Evolutionary conservation across 495 filamentous ascomycete species (phyloP).

Genomic region (Cenococcum geophilum): DNA sequence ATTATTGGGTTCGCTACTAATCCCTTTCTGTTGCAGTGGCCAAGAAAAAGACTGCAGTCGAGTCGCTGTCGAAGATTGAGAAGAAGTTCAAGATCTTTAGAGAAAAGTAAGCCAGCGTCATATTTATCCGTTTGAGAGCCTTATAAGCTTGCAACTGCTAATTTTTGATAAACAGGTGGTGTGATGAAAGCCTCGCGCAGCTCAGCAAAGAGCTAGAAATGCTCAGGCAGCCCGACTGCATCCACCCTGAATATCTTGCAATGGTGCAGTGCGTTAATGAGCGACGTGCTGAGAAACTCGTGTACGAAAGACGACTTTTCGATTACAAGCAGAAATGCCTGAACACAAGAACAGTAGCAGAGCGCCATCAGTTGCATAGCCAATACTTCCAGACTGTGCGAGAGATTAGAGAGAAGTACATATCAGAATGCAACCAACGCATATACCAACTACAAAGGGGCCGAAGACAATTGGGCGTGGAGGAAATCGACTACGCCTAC

Average conservation of each 20-base stretch:
- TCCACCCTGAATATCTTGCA: slow-evolving; percentile 81
- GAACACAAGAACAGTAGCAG: slow-evolving; percentile 66
- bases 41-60: slow-evolving; percentile 74
- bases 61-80: slow-evolving; percentile 70
- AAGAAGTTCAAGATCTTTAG: slow-evolving; percentile 76
- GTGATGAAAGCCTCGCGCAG: slow-evolving; percentile 75
- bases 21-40: slow-evolving; percentile 48
- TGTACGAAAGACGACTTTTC: slow-evolving; percentile 63
- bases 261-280: slow-evolving; percentile 79
- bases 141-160: slow-evolving; percentile 3
- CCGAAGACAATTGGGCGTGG: slow-evolving; percentile 71
- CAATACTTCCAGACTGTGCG: slow-evolving; percentile 81
- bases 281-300: slow-evolving; percentile 70
- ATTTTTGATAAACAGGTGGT: slow-evolving; percentile 52
- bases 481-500: slow-evolving; percentile 63
- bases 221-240: slow-evolving; percentile 65
- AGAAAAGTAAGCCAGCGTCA: slow-evolving; percentile 61
- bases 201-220: slow-evolving; percentile 78
- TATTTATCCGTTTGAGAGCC: not conserved
- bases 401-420: slow-evolving; percentile 70
- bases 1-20: not conserved
- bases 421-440: slow-evolving; percentile 75
- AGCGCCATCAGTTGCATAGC: slow-evolving; percentile 72
- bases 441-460: slow-evolving; percentile 82
- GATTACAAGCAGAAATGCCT: slow-evolving; percentile 66